These are phyloP conservation scores for Pichia rugopelliculosa DNA, from an alignment of 805 yeast genomes.

Conservation along the genomic window DNA sequence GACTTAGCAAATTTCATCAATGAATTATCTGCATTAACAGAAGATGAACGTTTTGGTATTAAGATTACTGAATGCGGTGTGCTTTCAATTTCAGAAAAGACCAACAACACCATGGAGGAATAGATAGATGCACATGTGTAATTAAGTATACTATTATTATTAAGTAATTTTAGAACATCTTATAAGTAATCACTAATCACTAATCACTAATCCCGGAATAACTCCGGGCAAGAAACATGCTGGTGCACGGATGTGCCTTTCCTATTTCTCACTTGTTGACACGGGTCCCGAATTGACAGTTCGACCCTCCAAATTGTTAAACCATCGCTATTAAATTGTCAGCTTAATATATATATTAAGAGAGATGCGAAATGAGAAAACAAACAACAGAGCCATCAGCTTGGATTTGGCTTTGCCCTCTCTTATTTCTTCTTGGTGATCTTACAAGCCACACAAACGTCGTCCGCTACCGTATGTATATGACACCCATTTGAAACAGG, in stretches of 20 bases:
- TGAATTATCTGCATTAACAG: conserved; percentile 50
- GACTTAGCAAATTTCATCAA: conserved; percentile 38
- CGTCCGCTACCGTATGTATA: not conserved
- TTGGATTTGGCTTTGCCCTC: not conserved
- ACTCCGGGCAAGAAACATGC: not conserved
- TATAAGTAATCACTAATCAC: not conserved
- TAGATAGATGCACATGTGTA: conserved; percentile 1
- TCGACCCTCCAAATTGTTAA: not conserved
- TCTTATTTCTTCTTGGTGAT: not conserved
- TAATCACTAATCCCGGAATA: not conserved
- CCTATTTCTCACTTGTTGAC: not conserved
- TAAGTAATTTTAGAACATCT: no score
- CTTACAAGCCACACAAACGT: not conserved
- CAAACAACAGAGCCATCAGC: not conserved
- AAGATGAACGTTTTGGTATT: conserved; percentile 66
- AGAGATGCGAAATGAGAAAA: not conserved
- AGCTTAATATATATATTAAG: no score
- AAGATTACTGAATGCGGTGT: conserved; percentile 58
- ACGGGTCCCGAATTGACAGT: not conserved
- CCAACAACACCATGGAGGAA: conserved; percentile 5
- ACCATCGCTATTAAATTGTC: not conserved
- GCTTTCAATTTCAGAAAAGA: no score
- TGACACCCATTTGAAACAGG: not conserved
- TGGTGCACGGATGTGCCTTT: not conserved
- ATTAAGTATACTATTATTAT: no score